Base-by-base conservation (phyloP, 192 early-diverging fungal genomes). In the Backusella westeae region DNA sequence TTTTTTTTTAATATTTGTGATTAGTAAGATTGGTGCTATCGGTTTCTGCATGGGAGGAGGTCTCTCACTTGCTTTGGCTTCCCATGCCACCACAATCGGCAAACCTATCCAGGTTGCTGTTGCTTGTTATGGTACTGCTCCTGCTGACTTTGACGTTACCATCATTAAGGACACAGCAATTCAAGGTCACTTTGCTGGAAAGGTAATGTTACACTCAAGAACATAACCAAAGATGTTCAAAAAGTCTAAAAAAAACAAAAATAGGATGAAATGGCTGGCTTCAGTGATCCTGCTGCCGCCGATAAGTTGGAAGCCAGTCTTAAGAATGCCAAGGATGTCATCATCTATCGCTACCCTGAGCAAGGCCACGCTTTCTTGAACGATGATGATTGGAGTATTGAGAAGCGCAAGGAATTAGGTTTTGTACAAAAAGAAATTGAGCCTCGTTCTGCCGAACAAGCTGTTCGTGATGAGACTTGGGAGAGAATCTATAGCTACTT, bases 11-110 rank as follows among this genome's bases (percentile, higher is more conserved):
- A 23, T 9, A 56, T 63, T 63, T 63, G 8, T 63, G 56, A 71
- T 4, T 73, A 71, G 85, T 23, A 80, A 85, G 66, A 80, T 87
- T 38, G 86, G 80, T 1, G 69, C 81, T 9, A 69, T 86, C 23
- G 86, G 86, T 26, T 87, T 87, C 75, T 87, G 85, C 72, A 87
- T 87, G 84, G 86, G 86, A 49, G 86, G 86, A 74, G 84, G 80
- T 14, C 42, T 87, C 8, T 75, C 72, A 1, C 69, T 87, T 70
- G 85, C 86, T 23, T 42, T 86, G 29, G 81, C 85, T 41, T 71
- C 78, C 15, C 73, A 77, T 65, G 73, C 86, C 46, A 39, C 75
- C 1, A 46, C 68, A 23, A 75, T 73, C 3, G 32, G 68, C 19
- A 67, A 80, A 12, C 80, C 82, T 68, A 67, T 83, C 1, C 46